phyloP scores from a whole-genome alignment of 1,139 yeast species.

The Meyerozyma smithsonii region DNA sequence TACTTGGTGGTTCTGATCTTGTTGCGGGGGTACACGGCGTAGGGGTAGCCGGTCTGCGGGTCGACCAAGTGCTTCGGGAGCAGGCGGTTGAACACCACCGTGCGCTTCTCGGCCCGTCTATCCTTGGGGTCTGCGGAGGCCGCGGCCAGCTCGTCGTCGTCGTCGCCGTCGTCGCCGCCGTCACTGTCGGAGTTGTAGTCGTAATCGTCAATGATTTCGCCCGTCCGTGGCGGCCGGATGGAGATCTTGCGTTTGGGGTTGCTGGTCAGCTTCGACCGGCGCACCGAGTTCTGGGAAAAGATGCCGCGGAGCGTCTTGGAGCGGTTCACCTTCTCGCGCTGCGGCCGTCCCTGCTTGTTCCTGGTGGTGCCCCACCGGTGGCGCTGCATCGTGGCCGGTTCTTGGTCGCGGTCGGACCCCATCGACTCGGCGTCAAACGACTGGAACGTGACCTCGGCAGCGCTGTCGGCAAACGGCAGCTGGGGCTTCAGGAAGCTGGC shows the following conservation, averaged over 20 bases:
- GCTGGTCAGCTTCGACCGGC: slow-evolving; percentile 7
- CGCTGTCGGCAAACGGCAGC: slow-evolving; percentile 4
- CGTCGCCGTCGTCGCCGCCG: slow-evolving; percentile 14
- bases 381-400: slow-evolving; percentile 50
- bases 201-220: slow-evolving; percentile 25
- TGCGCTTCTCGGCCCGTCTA: slow-evolving; percentile 41
- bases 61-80: slow-evolving; percentile 34
- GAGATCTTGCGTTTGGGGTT: slow-evolving; percentile 9
- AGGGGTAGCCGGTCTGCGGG: slow-evolving; percentile 52
- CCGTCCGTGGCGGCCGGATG: slow-evolving; percentile 21
- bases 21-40: slow-evolving; percentile 64
- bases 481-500: slow-evolving; percentile 1
- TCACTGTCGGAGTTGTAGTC: slow-evolving; percentile 12
- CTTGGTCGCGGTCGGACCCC: slow-evolving; percentile 6
- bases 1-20: slow-evolving; percentile 95
- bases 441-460: not conserved
- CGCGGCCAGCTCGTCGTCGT: slow-evolving; percentile 18
- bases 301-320: slow-evolving; percentile 41
- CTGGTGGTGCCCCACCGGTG: slow-evolving; percentile 91
- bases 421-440: slow-evolving; percentile 7
- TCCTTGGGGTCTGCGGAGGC: slow-evolving; percentile 36
- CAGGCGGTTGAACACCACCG: slow-evolving; percentile 62
- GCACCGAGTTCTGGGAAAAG: slow-evolving; percentile 14
- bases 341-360: slow-evolving; percentile 67
- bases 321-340: slow-evolving; percentile 38